These are phyloP conservation scores for Venturia carpophila DNA, from an alignment of 2,329 filamentous ascomycete genomes.

Conservation along the genomic window DNA sequence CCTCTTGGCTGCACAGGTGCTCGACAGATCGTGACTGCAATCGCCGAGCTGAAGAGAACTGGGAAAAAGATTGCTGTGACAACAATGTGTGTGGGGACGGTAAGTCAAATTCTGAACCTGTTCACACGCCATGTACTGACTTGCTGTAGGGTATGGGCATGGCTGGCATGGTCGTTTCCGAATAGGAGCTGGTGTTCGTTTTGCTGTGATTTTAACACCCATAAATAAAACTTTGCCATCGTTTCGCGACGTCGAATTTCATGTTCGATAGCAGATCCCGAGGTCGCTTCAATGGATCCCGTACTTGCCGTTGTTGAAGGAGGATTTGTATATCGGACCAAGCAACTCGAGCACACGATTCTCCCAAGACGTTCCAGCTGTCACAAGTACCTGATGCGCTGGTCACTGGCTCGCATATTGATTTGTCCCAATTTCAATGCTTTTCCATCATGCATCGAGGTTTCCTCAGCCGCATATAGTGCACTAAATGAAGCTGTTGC, in stretches of 20 bases:
- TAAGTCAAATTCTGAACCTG: not conserved
- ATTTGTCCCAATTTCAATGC: not conserved
- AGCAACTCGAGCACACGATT: not conserved
- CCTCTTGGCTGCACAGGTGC: slow-evolving; percentile 91
- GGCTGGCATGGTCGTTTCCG: slow-evolving; percentile 18
- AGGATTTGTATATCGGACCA: too few species aligned
- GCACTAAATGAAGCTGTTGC: not conserved
- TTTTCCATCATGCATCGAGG: not conserved
- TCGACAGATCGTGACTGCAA: slow-evolving; percentile 81
- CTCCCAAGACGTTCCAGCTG: not conserved
- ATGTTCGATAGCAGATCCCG: too few species aligned
- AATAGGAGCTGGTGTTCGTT: slow-evolving; percentile 5
- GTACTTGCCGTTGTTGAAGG: too few species aligned
- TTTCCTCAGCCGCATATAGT: not conserved
- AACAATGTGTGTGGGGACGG: slow-evolving; percentile 93
- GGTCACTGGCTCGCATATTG: not conserved
- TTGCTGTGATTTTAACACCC: not conserved
- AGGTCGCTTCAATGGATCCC: too few species aligned
- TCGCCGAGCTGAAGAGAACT: slow-evolving; percentile 81
- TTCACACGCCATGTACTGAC: not conserved
- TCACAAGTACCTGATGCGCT: not conserved
- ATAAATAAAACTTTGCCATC: too few species aligned
- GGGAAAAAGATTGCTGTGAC: slow-evolving; percentile 82
- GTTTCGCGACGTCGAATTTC: too few species aligned
- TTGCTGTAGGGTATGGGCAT: slow-evolving; percentile 18